A percentile compares a stretch with the other conserved stretches of the same genome.
Conservation (phyloP, 1,284 basidiomycete genomes). For the Boletus semigastroideus region DNA sequence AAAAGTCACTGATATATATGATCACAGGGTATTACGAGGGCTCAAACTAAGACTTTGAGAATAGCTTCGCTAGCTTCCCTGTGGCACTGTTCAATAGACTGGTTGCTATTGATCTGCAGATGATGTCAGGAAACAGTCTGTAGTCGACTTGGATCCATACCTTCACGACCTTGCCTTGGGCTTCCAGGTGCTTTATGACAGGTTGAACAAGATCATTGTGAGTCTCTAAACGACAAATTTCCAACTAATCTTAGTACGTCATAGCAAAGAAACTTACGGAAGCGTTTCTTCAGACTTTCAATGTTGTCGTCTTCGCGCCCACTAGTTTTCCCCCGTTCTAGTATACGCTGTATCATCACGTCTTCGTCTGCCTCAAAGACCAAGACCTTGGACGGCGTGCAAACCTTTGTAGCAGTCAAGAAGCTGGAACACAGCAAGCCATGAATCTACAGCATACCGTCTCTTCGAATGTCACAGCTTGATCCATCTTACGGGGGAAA, state of each 20-base stretch:
- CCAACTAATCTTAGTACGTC: background rate
- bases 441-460: slow-evolving; percentile 52
- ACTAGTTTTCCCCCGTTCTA: slow-evolving; percentile 91
- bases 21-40: slow-evolving; percentile 15
- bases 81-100: slow-evolving; percentile 75
- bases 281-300: slow-evolving; percentile 96
- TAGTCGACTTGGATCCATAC: background rate
- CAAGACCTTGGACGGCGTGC: slow-evolving; percentile 76
- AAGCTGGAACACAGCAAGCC: background rate
- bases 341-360: slow-evolving; percentile 83
- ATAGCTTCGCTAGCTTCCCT: slow-evolving; percentile 58
- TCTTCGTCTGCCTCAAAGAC: slow-evolving; percentile 88
- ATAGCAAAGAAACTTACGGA: slow-evolving; percentile 55
- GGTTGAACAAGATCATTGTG: slow-evolving; percentile 96
- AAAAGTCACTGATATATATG: slow-evolving; percentile 4
- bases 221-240: slow-evolving; percentile 55
- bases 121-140: background rate
- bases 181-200: slow-evolving; percentile 86
- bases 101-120: slow-evolving; percentile 74
- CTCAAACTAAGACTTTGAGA: slow-evolving; percentile 41
- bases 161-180: slow-evolving; percentile 74
- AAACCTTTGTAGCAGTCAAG: slow-evolving; percentile 50
- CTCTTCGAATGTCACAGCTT: slow-evolving; percentile 91
- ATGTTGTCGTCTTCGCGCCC: slow-evolving; percentile 94
- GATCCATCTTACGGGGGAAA: slow-evolving; percentile 95